These are phyloP conservation scores for Blastobotrys indianensis DNA, from an alignment of 1,139 yeast species.

Conservation along the genomic window DNA sequence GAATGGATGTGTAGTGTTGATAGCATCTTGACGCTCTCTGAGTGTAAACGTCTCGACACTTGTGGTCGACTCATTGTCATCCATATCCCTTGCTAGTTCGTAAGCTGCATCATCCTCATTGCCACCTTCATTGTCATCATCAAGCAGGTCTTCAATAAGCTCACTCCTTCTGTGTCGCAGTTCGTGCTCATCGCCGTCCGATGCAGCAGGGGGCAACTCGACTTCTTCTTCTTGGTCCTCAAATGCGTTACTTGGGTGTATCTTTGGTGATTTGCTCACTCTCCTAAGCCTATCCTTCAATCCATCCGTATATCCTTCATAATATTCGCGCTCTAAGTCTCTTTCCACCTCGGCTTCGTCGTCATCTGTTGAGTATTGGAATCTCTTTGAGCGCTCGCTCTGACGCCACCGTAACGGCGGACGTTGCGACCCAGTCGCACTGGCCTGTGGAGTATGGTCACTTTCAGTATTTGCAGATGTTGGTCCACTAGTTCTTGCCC, in stretches of 20 bases:
- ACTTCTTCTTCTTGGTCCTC: conserved; percentile 4
- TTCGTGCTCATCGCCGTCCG: neutral
- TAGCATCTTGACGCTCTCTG: conserved; percentile 91
- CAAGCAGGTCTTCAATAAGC: conserved; percentile 15
- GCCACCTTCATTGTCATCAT: conserved; percentile 13
- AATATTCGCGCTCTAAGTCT: conserved; percentile 54
- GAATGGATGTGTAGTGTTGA: conserved; percentile 93
- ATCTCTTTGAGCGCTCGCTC: conserved; percentile 18
- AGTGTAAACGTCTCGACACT: conserved; percentile 82
- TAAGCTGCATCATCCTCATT: conserved; percentile 15
- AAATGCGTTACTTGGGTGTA: neutral
- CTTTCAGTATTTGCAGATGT: too few relatives aligned
- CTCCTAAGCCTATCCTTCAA: conserved; percentile 36
- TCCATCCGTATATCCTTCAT: conserved; percentile 71
- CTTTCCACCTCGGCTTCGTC: conserved; percentile 58
- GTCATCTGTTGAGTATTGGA: conserved; percentile 53
- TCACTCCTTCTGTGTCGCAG: conserved; percentile 18
- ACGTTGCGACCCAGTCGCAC: conserved; percentile 1
- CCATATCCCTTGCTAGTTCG: conserved; percentile 15
- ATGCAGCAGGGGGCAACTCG: neutral
- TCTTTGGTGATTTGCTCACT: conserved; percentile 4
- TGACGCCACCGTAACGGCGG: conserved; percentile 20
- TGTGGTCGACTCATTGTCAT: conserved; percentile 27
- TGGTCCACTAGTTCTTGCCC: neutral
- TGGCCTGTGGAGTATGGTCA: too few relatives aligned